Evolutionary conservation across 371 early-diverging fungal species (phyloP), one percentile per base, ranked within the genome.

Genomic region (Mucor racemosus): DNA sequence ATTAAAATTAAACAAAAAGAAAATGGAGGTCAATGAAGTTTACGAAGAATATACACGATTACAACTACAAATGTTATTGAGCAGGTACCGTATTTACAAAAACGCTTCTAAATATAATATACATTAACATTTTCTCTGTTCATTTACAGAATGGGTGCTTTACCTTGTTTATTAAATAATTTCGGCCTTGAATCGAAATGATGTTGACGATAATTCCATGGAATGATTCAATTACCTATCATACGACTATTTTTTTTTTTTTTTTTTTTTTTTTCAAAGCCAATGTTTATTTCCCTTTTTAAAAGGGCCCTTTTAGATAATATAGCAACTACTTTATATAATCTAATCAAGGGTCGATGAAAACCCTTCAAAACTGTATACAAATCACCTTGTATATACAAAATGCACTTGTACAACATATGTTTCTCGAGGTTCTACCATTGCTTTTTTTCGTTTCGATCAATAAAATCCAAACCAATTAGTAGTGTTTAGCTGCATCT

Each of bases 1-100:
- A 62, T 73, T 96, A 36, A 86, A 90, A 59, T 86, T 88, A 26
- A 92, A 94, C 0, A 76, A 89, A n/a, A 78, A 89, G 15, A 81
- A 87, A 60, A 81, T 90, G 17, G 71, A 79, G 0, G 79, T 85
- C 26, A 81, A 82, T 64, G 91, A 91, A 41, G 66, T 94, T 9
- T 93, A 88, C 73, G 68, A 84, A 41, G 95, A 95, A 71, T 84
- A 86, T 26, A 73, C 92, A 34, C 81, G 88, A 6, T 75, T 94
- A 54, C 87, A 90, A 50, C 78, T 95, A 31, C 89, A 88, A 65
- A 96, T 96, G 94, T 91, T 94, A n/a, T 19, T 76, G 19, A 67
- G 69, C 56, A 72, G 76, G 76, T 72, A 69, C 26, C 26, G 54
- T 34, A 15, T 33, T 60, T 5, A 44, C 14, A 41, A 62, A 11